phyloP scores from a whole-genome alignment of 2,329 filamentous ascomycete genomes.

The Dryadomyces quercivorus region DNA sequence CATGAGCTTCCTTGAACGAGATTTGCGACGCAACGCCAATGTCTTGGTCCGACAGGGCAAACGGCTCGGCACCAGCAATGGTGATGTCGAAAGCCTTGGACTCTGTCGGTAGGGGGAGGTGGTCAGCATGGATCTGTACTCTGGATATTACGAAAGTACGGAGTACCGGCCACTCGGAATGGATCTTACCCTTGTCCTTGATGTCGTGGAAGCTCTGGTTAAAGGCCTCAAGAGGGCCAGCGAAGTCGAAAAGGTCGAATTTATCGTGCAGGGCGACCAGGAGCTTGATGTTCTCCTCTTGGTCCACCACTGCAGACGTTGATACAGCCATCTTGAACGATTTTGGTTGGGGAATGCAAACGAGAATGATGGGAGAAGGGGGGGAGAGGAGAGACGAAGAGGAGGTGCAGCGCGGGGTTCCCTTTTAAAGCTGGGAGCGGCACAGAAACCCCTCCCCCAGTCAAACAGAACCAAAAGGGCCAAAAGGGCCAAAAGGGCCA shows the following conservation, averaged over 20 bases:
- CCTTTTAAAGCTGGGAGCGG: background rate
- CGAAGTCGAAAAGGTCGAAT: constrained; percentile 47
- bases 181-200: constrained; percentile 37
- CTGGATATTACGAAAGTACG: no score
- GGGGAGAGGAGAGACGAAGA: constrained; percentile 5
- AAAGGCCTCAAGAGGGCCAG: constrained; percentile 41
- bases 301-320: constrained; percentile 45
- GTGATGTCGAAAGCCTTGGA: constrained; percentile 48
- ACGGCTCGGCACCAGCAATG: constrained; percentile 38
- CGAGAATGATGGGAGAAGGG: constrained; percentile 4
- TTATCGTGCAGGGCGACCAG: constrained; percentile 48
- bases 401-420: constrained; percentile 1
- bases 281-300: constrained; percentile 39
- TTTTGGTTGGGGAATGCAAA: constrained; percentile 10
- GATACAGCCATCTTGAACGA: constrained; percentile 43
- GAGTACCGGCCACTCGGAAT: background rate
- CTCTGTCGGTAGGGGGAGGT: constrained; percentile 20
- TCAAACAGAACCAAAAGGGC: background rate
- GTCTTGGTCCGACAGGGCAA: constrained; percentile 49
- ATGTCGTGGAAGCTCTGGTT: constrained; percentile 37
- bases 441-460: background rate
- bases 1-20: constrained; percentile 65
- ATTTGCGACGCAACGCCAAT: constrained; percentile 63
- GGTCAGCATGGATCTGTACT: background rate
- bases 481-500: no score